Percentiles rank a stretch among this genome's conserved stretches.
Conservation (phyloP, 2,329 filamentous ascomycete genomes). For the Fusarium sp. region DNA sequence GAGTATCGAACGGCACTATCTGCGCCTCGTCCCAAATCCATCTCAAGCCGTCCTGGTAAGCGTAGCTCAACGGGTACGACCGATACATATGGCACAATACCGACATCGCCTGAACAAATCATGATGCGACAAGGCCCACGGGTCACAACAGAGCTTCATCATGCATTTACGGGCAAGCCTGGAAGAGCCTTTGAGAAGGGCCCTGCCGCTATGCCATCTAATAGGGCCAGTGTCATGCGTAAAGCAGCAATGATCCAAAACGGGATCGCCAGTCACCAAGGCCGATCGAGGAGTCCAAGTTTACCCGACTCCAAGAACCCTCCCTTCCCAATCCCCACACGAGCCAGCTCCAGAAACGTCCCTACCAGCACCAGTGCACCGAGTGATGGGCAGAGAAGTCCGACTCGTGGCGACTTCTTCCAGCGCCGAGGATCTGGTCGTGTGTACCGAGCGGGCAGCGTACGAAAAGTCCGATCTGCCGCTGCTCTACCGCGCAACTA, state of each 20-base stretch:
- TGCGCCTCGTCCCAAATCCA: conserved; percentile 69
- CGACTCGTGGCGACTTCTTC: conserved; percentile 74
- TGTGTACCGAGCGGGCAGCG: conserved; percentile 71
- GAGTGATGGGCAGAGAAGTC: conserved; percentile 83
- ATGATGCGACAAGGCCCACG: conserved; percentile 50
- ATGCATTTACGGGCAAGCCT: conserved; percentile 59
- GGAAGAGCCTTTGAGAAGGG: conserved; percentile 58
- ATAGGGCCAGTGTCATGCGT: conserved; percentile 76
- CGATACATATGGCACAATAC: conserved; percentile 52
- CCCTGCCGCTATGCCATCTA: conserved; percentile 55
- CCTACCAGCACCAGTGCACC: conserved; percentile 75
- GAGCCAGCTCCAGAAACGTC: conserved; percentile 87
- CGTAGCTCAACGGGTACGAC: conserved; percentile 57
- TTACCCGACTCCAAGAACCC: conserved; percentile 74
- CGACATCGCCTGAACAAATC: conserved; percentile 62
- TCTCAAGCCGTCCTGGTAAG: conserved; percentile 58
- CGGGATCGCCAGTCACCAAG: conserved; percentile 78
- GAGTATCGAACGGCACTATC: conserved; percentile 78
- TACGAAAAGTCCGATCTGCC: conserved; percentile 89
- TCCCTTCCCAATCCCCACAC: conserved; percentile 91
- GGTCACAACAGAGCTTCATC: conserved; percentile 62
- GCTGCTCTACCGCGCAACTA: conserved; percentile 75
- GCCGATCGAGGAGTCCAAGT: conserved; percentile 76
- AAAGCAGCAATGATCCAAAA: conserved; percentile 86
- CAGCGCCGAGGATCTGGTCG: conserved; percentile 66